phyloP scores from a whole-genome alignment of 2,329 filamentous ascomycete species.

The Bipolaris sorokiniana region DNA sequence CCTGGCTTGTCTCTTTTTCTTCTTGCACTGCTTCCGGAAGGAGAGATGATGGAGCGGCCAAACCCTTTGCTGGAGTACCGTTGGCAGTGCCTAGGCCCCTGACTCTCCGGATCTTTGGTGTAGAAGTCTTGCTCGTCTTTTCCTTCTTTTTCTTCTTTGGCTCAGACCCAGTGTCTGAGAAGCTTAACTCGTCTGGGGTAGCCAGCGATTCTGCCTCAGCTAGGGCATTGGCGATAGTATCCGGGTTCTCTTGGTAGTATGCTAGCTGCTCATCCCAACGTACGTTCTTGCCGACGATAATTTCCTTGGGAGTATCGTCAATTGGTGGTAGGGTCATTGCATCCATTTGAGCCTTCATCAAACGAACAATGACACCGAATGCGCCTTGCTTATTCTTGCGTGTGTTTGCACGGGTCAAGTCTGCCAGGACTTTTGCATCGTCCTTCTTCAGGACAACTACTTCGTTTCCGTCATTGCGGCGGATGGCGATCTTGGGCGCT shows the following conservation, averaged over 20 bases:
- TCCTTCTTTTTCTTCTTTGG: conserved; percentile 26
- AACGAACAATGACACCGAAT: conserved; percentile 51
- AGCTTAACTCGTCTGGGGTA: conserved; percentile 42
- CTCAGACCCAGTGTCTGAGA: conserved; percentile 29
- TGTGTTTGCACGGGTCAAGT: conserved; percentile 56
- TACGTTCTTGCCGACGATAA: conserved; percentile 44
- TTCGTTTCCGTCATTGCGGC: conserved; percentile 51
- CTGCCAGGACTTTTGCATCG: conserved; percentile 56
- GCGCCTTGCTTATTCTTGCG: conserved; percentile 58
- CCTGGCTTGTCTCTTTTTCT: conserved; percentile 26
- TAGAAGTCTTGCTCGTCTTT: conserved; percentile 37
- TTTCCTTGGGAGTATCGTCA: conserved; percentile 21
- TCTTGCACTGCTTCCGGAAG: conserved; percentile 38
- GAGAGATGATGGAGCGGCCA: conserved; percentile 38
- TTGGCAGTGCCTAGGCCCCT: conserved; percentile 45
- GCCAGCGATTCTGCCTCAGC: conserved; percentile 42
- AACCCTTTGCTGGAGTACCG: conserved; percentile 48
- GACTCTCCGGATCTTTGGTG: conserved; percentile 42
- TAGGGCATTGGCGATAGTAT: conserved; percentile 32
- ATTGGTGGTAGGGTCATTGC: conserved; percentile 22
- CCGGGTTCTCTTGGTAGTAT: conserved; percentile 52
- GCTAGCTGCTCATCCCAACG: conserved; percentile 56
- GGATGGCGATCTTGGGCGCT: conserved; percentile 53
- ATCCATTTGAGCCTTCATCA: conserved; percentile 52
- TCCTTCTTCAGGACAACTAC: conserved; percentile 55